A percentile compares a stretch with the other conserved stretches of the same genome.
Evolutionary conservation across 495 filamentous ascomycete genomes (phyloP).

Genomic region (Trypethelium eluteriae): DNA sequence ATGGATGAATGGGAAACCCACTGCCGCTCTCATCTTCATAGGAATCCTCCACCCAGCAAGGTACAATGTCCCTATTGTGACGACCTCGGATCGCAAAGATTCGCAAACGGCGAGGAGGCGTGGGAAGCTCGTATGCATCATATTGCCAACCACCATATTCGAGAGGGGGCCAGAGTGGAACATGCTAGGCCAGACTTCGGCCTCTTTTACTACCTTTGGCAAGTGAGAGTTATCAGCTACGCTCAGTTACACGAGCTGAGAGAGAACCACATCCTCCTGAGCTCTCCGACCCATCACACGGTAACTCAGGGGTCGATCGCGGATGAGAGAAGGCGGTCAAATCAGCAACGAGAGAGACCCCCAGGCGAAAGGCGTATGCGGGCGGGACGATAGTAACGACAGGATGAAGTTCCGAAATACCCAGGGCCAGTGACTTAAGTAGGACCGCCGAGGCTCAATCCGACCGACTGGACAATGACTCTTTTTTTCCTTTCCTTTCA

Average conservation of each 20-base stretch:
- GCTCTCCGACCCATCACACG: neutral
- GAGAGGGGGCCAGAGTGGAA: neutral
- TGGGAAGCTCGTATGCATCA: neutral
- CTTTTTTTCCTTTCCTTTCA: too few species aligned
- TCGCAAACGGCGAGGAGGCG: neutral
- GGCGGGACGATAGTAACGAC: too few species aligned
- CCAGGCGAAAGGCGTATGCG: neutral
- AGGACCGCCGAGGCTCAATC: too few species aligned
- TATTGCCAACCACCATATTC: slow-evolving; percentile 2
- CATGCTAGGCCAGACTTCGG: neutral
- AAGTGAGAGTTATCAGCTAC: neutral
- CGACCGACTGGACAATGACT: too few species aligned
- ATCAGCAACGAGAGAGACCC: neutral
- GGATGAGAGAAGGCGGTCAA: slow-evolving; percentile 1
- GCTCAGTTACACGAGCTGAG: neutral
- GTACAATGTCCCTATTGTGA: slow-evolving; percentile 1
- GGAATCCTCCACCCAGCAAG: neutral
- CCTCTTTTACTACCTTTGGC: neutral
- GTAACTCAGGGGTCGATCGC: neutral
- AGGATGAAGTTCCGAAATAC: too few species aligned
- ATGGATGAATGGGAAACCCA: neutral
- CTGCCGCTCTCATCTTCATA: neutral
- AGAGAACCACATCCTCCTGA: neutral
- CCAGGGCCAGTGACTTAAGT: too few species aligned
- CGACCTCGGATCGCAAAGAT: neutral